Base-by-base conservation (phyloP, 495 filamentous ascomycete genomes). In the Trichoderma reesei region DNA sequence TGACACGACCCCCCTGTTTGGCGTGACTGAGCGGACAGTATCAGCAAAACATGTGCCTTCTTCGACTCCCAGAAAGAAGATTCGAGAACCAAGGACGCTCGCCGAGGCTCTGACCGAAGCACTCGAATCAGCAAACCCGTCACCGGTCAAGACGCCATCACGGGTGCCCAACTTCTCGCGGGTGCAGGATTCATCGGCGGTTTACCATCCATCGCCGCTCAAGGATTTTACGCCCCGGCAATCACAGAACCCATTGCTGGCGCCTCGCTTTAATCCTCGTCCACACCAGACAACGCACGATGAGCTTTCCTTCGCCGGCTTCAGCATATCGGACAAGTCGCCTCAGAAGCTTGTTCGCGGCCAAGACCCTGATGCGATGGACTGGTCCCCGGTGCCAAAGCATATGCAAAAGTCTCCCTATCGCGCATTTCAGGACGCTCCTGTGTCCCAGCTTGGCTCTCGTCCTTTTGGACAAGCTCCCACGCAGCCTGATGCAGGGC, bases 361-460 rank as follows among this genome's bases (percentile, higher is more conserved):
- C 26, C 62, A 71, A 11, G 80, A 83, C 67, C 73, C 71, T 10
- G 76, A 86, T 46, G 75, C 78, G 61, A 96, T 96, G 91, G 91
- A 96, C 65, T 96, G 91, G 91, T 84, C 86, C 26, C 90, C 91
- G 3, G 85, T 42, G 9, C 31, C 38, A 11, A 46, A 41, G 7
- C 41, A 41, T 4, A 18, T 86, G 11, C 71, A 74, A 26, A 48
- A 18, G 31, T 80, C 83, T 20, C 77, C 72, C 59, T 68, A 81
- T 69, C 76, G 79, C 59, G 76, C 82, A 63, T 80, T 80, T 68
- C 79, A 70, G 68, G 70, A 75, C 62, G 72, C 72, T 70, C 68
- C 77, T 74, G 63, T 74, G 68, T 63, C 75, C 72, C 71, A 76
- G 67, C 70, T 73, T 42, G 67, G 79, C 33, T 74, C 81, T 38